Evolutionary conservation across 495 filamentous ascomycete species (phyloP).

Genomic region (Talaromyces stipitatus): DNA sequence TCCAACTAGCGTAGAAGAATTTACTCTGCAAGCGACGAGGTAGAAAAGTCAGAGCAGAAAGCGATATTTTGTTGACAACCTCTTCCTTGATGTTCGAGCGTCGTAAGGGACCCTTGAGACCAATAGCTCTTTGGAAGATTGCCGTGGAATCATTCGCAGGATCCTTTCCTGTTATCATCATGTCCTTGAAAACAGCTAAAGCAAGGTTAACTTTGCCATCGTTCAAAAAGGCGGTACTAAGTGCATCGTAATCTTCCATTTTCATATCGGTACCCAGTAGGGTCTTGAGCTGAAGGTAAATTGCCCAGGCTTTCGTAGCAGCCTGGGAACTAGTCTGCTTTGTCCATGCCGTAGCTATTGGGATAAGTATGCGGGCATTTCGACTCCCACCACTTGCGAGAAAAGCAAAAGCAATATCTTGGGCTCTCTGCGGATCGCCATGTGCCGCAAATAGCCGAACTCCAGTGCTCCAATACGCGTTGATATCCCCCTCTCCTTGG

Average conservation of each 20-base stretch:
- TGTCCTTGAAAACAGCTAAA: constrained; percentile 70
- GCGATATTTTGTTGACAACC: constrained; percentile 44
- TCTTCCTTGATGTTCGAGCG: constrained; percentile 36
- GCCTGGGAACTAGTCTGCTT: constrained; percentile 27
- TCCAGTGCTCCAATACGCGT: constrained; percentile 61
- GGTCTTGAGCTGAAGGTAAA: constrained; percentile 55
- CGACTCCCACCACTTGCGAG: constrained; percentile 40
- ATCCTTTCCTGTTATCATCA: constrained; percentile 63
- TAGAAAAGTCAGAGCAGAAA: constrained; percentile 43
- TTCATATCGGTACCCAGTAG: constrained; percentile 54
- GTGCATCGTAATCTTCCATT: constrained; percentile 66
- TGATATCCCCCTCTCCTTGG: constrained; percentile 39
- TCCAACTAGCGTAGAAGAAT: constrained; percentile 75
- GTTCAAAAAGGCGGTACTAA: constrained; percentile 56
- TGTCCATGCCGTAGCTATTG: constrained; percentile 47
- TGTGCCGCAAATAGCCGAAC: constrained; percentile 55
- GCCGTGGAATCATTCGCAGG: constrained; percentile 40
- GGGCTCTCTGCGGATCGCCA: constrained; percentile 55
- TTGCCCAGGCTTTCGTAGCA: constrained; percentile 53
- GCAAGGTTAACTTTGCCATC: constrained; percentile 53
- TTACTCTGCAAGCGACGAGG: constrained; percentile 61
- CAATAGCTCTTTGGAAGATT: constrained; percentile 38
- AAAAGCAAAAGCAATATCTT: constrained; percentile 53
- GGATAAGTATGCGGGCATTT: constrained; percentile 55
- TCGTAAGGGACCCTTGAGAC: constrained; percentile 38